Conservation (phyloP, 495 filamentous ascomycete species). For the Viridothelium virens region DNA sequence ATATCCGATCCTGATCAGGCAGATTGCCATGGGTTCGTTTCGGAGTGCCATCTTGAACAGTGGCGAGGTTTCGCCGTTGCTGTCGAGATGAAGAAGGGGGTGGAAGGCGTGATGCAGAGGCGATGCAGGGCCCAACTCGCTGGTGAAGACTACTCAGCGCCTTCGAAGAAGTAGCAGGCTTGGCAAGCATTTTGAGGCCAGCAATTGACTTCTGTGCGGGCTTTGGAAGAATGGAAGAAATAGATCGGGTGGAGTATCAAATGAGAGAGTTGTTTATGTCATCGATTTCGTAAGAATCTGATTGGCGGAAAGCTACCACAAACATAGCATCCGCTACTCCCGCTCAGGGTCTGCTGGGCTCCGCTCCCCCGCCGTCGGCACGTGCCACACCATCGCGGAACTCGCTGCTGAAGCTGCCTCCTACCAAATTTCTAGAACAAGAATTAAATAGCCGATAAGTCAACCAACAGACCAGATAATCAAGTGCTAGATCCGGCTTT, state of each 20-base stretch:
- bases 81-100: conserved; percentile 37
- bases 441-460: too few relatives aligned
- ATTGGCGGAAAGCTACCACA: neutral
- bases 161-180: conserved; percentile 35
- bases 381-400: too few relatives aligned
- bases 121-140: conserved; percentile 46
- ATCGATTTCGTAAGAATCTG: neutral
- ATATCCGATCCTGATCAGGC: conserved; percentile 93
- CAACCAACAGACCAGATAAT: too few relatives aligned
- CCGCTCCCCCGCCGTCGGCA: too few relatives aligned
- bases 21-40: conserved; percentile 75
- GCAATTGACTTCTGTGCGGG: neutral
- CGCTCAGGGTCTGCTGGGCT: too few relatives aligned
- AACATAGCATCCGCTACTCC: neutral
- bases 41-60: conserved; percentile 73
- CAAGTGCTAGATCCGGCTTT: too few relatives aligned
- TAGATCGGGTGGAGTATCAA: neutral
- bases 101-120: conserved; percentile 33
- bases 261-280: neutral
- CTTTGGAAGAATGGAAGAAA: neutral
- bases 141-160: conserved; percentile 41
- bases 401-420: too few relatives aligned
- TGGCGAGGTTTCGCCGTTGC: conserved; percentile 66
- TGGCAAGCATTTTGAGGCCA: conserved; percentile 33
- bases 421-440: too few relatives aligned